Conservation (phyloP, 73 alveolate species). For the Paramecium octaurelia region DNA sequence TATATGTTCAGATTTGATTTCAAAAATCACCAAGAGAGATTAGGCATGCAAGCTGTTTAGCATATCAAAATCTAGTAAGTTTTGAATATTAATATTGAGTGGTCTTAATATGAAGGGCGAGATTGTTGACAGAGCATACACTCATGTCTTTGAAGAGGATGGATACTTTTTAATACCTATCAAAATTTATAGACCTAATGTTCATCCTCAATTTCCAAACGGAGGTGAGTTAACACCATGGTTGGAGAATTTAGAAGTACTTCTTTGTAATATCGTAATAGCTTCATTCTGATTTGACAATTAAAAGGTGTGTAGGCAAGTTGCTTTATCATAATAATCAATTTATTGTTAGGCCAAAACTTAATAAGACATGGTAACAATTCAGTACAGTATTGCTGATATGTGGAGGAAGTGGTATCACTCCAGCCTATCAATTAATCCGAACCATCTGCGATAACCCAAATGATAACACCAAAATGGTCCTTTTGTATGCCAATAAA, state of each 20-base stretch:
- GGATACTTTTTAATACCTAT: conserved; percentile 71
- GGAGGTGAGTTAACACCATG: conserved; percentile 84
- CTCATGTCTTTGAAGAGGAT: conserved; percentile 60
- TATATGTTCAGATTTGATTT: conserved; percentile 69
- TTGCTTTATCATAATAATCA: neutral
- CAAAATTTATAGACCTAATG: conserved; percentile 73
- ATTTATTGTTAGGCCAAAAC: conserved; percentile 70
- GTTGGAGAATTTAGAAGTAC: conserved; percentile 67
- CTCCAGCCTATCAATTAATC: conserved; percentile 76
- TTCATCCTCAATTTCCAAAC: conserved; percentile 79
- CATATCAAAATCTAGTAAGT: conserved; percentile 66
- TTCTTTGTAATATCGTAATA: neutral
- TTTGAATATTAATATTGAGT: conserved; percentile 39
- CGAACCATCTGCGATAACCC: conserved; percentile 61
- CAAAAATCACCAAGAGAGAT: conserved; percentile 64
- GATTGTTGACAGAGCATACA: conserved; percentile 69
- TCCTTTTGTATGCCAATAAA: conserved; percentile 73
- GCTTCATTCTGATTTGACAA: neutral
- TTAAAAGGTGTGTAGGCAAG: conserved; percentile 41
- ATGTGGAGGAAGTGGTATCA: conserved; percentile 87
- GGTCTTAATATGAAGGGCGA: conserved; percentile 71
- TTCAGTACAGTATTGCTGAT: conserved; percentile 66
- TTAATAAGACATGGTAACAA: neutral
- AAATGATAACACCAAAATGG: conserved; percentile 62
- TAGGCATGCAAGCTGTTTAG: conserved; percentile 72